These are phyloP conservation scores for Volvox carteri DNA, from an alignment of 163 green algal species.

Conservation along the genomic window DNA sequence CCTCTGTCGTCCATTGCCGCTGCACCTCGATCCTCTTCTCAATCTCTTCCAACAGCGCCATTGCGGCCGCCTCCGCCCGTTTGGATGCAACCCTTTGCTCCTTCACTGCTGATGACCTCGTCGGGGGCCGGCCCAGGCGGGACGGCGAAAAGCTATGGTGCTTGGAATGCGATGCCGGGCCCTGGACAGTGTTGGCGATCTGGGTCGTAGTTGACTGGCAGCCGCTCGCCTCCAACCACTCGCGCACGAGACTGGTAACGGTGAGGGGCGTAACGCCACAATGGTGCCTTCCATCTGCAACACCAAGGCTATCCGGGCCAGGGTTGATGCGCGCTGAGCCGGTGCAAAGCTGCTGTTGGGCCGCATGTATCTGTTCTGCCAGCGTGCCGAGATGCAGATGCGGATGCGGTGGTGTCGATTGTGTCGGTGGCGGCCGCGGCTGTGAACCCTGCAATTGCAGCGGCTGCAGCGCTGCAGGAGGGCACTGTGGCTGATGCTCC, in stretches of 20 bases:
- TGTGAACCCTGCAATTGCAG: background rate
- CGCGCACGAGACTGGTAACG: too few relatives aligned
- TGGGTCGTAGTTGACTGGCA: background rate
- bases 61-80: slow-evolving; percentile 2
- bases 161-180: background rate
- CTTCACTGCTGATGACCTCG: background rate
- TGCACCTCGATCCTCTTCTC: background rate
- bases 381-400: background rate
- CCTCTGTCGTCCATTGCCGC: background rate
- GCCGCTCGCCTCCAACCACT: background rate
- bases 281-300: too few relatives aligned
- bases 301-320: background rate
- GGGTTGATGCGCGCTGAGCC: background rate
- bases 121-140: background rate
- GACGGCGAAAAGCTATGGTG: background rate
- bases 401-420: too few relatives aligned
- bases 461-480: background rate
- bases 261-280: too few relatives aligned
- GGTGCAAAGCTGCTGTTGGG: background rate
- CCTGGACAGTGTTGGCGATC: background rate
- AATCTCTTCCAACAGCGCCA: slow-evolving; percentile 25
- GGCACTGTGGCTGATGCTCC: background rate
- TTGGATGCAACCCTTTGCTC: background rate
- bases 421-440: background rate
- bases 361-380: background rate